A percentile compares a stretch with the other conserved stretches of the same genome.
phyloP scores from a whole-genome alignment of 305 asterid genomes.

The Ilex paraguariensis region DNA sequence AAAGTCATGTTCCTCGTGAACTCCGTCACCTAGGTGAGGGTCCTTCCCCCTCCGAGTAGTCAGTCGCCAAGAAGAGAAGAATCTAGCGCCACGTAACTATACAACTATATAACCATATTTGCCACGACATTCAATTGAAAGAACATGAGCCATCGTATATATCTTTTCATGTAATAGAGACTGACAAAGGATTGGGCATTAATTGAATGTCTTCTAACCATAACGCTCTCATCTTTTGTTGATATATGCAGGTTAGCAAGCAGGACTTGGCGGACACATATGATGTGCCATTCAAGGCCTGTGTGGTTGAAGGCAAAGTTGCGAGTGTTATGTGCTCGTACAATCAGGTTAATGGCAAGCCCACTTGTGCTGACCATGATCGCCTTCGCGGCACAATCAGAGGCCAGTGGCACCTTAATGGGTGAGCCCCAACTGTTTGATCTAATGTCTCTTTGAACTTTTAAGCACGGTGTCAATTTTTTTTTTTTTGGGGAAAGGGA shows the following conservation, averaged over 20 bases:
- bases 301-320: conserved; percentile 63
- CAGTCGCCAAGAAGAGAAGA: too few species aligned
- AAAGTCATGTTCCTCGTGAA: too few species aligned
- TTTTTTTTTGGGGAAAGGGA: too few species aligned
- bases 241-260: conserved; percentile 44
- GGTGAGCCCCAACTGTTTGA: conserved; percentile 25
- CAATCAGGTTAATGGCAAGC: conserved; percentile 78
- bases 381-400: conserved; percentile 68
- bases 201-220: background rate
- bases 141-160: background rate
- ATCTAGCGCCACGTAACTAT: too few species aligned
- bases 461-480: too few species aligned
- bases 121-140: too few species aligned
- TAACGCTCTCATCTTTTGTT: too few species aligned
- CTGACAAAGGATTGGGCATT: background rate
- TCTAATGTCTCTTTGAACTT: too few species aligned
- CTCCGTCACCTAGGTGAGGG: too few species aligned
- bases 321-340: conserved; percentile 85
- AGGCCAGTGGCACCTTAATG: conserved; percentile 67
- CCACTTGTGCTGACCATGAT: conserved; percentile 72
- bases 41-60: too few species aligned
- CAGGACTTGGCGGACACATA: conserved; percentile 81
- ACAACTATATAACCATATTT: too few species aligned
- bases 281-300: conserved; percentile 72
- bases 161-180: background rate